Conservation (phyloP, 495 filamentous ascomycete species). For the Podospora pseudoanserina region DNA sequence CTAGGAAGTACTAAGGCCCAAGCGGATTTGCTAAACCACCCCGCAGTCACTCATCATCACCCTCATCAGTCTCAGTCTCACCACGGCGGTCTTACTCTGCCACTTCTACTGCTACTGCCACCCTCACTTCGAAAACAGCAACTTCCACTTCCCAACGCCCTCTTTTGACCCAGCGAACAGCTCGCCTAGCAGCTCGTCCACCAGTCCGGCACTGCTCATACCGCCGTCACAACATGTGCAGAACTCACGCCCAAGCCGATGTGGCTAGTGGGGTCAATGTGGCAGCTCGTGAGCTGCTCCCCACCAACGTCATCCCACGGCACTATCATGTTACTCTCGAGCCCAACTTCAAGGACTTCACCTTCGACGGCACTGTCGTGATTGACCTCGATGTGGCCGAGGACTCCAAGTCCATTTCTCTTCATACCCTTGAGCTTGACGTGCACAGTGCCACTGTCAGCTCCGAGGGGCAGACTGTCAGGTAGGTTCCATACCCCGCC, state of each 20-base stretch:
- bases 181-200: conserved; percentile 9
- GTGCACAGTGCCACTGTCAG: conserved; percentile 71
- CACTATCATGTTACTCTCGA: conserved; percentile 74
- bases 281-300: conserved; percentile 56
- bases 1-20: neutral
- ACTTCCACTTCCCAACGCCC: conserved; percentile 15
- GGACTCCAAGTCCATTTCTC: conserved; percentile 77
- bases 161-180: conserved; percentile 4
- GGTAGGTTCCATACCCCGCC: conserved; percentile 27
- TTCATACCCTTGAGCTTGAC: conserved; percentile 83
- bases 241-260: conserved; percentile 42
- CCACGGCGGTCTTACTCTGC: conserved; percentile 20
- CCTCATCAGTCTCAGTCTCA: neutral
- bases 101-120: neutral
- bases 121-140: conserved; percentile 10
- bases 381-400: conserved; percentile 81
- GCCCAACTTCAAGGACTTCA: conserved; percentile 67
- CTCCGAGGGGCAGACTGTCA: conserved; percentile 46
- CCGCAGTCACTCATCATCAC: conserved; percentile 24
- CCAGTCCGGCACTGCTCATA: conserved; percentile 49
- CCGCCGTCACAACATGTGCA: conserved; percentile 56
- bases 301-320: conserved; percentile 58
- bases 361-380: conserved; percentile 63
- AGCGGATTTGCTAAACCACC: conserved; percentile 19
- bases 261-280: conserved; percentile 44